Conservation (phyloP, 1,284 basidiomycete genomes). For the Xanthoconium separans region DNA sequence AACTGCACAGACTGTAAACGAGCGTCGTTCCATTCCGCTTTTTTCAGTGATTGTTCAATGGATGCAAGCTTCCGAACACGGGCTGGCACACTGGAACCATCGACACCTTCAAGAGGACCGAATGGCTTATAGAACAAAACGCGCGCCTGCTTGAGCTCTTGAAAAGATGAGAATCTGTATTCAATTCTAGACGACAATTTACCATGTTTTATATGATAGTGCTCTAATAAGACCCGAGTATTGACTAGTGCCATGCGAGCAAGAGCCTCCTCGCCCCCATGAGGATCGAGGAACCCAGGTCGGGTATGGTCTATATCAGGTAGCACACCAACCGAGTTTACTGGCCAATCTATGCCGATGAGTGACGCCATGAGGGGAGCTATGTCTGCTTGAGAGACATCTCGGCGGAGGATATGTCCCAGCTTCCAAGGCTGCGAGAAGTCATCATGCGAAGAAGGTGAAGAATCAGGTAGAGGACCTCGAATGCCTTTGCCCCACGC, state of each 20-base stretch:
- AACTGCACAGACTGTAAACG: conserved; percentile 53
- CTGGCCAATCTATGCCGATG: conserved; percentile 72
- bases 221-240: conserved; percentile 74
- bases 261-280: conserved; percentile 38
- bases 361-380: conserved; percentile 77
- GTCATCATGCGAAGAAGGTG: conserved; percentile 61
- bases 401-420: conserved; percentile 56
- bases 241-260: conserved; percentile 70
- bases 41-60: conserved; percentile 47
- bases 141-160: conserved; percentile 61
- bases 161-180: conserved; percentile 11
- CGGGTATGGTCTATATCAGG: conserved; percentile 60
- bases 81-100: conserved; percentile 26
- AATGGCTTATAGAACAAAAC: conserved; percentile 67
- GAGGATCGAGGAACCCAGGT: conserved; percentile 52
- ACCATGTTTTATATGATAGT: conserved; percentile 81
- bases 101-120: conserved; percentile 34
- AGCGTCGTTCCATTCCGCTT: conserved; percentile 48
- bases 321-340: conserved; percentile 74
- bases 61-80: conserved; percentile 31
- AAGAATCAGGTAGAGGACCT: conserved; percentile 55
- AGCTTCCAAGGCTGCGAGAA: conserved; percentile 69
- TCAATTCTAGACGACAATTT: conserved; percentile 12
- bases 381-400: conserved; percentile 86
- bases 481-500: conserved; percentile 82